Conservation (phyloP, 1,284 basidiomycete genomes). For the Ceratobasidium sp. region DNA sequence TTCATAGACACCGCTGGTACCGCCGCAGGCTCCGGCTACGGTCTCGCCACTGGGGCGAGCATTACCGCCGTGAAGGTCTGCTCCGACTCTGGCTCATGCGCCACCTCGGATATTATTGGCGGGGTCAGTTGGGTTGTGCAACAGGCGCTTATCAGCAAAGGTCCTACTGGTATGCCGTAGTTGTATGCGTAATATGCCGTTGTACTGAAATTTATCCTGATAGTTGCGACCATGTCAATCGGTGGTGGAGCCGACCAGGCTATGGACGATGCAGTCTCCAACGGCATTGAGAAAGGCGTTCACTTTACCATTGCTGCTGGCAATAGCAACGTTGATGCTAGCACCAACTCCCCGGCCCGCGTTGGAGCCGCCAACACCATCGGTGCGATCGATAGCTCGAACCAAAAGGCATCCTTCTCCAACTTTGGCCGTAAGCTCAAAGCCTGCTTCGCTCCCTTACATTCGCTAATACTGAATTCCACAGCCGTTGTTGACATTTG, state of each 20-base stretch:
- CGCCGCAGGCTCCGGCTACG: slow-evolving; percentile 71
- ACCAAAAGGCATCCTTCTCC: slow-evolving; percentile 90
- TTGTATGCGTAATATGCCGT: not conserved
- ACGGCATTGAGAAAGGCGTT: slow-evolving; percentile 81
- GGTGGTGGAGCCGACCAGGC: slow-evolving; percentile 38
- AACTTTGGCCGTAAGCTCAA: slow-evolving; percentile 65
- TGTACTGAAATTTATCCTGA: not conserved
- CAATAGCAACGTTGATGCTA: slow-evolving; percentile 67
- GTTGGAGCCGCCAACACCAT: slow-evolving; percentile 90
- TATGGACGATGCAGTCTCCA: slow-evolving; percentile 43
- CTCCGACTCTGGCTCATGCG: slow-evolving; percentile 89
- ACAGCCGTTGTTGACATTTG: slow-evolving; percentile 42
- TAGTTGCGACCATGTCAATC: slow-evolving; percentile 45
- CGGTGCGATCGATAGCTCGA: slow-evolving; percentile 81
- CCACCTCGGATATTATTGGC: slow-evolving; percentile 90
- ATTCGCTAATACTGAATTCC: not conserved
- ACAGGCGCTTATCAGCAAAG: not conserved
- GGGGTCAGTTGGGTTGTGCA: slow-evolving; percentile 75
- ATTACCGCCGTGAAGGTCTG: slow-evolving; percentile 98
- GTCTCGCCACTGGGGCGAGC: slow-evolving; percentile 94
- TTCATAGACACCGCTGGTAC: slow-evolving; percentile 52
- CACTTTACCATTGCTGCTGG: slow-evolving; percentile 97
- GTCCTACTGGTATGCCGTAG: not conserved
- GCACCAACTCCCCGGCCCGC: slow-evolving; percentile 57
- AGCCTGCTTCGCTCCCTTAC: not conserved